Evolutionary conservation across 257 asterid genomes (phyloP).

Genomic region (Nicotiana knightiana): DNA sequence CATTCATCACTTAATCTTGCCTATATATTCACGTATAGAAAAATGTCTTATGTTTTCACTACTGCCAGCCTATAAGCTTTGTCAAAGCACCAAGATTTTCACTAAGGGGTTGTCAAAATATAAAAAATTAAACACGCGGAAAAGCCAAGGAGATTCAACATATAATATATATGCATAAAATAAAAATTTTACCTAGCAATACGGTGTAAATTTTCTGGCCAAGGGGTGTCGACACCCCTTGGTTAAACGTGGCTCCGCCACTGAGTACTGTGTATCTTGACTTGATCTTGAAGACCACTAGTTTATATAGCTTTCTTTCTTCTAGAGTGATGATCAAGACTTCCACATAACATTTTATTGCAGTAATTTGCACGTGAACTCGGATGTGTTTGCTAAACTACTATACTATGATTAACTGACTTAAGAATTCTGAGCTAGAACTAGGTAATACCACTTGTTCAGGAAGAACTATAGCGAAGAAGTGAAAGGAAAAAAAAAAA

Average conservation of each 20-base stretch:
- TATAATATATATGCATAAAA: too few species aligned
- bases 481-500: not conserved
- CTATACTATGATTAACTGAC: slow-evolving; percentile 5
- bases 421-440: not conserved
- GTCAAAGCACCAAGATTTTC: not conserved
- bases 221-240: too few species aligned
- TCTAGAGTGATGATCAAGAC: not conserved
- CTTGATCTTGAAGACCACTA: not conserved
- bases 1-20: not conserved
- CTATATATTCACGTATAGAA: not conserved
- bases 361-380: not conserved
- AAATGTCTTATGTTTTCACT: not conserved
- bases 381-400: not conserved
- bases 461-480: not conserved
- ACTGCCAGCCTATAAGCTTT: not conserved
- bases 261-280: not conserved
- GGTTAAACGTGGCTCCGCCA: too few species aligned
- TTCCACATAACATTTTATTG: not conserved
- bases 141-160: too few species aligned
- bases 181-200: too few species aligned
- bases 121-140: too few species aligned
- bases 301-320: not conserved
- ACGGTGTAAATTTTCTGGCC: too few species aligned
- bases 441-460: not conserved
- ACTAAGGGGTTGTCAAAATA: too few species aligned